Conservation (phyloP, 192 early-diverging fungal species). For the Coemansia sp. region DNA sequence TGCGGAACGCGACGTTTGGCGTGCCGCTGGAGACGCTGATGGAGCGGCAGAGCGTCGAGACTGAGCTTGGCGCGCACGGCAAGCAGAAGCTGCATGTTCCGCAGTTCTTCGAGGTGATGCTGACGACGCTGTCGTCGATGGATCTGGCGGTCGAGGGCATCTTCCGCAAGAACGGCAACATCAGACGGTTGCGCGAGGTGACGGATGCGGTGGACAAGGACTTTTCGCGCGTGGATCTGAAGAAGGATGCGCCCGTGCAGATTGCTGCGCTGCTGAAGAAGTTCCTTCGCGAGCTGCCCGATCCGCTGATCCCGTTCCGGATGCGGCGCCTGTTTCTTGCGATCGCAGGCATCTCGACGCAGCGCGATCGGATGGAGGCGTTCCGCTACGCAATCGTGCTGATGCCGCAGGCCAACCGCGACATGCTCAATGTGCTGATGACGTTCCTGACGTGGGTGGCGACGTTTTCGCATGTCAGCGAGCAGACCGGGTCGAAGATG, state of each 20-base stretch:
- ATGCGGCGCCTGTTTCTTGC: conserved; percentile 83
- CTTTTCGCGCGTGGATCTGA: conserved; percentile 67
- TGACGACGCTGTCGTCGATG: conserved; percentile 71
- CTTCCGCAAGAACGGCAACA: conserved; percentile 98
- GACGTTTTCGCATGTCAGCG: conserved; percentile 66
- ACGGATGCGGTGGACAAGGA: conserved; percentile 85
- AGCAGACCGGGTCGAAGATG: conserved; percentile 88
- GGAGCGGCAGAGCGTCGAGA: conserved; percentile 81
- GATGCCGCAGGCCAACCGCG: conserved; percentile 87
- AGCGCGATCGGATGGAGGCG: conserved; percentile 60
- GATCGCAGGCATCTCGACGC: conserved; percentile 67
- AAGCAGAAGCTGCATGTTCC: conserved; percentile 73
- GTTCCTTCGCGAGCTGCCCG: conserved; percentile 93
- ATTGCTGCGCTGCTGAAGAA: conserved; percentile 95
- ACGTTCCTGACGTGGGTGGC: conserved; percentile 88
- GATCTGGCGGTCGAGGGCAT: conserved; percentile 88
- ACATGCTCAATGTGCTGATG: conserved; percentile 88
- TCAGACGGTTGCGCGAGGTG: conserved; percentile 82
- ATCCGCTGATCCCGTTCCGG: conserved; percentile 89
- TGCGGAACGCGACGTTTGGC: conserved; percentile 84
- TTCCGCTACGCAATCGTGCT: conserved; percentile 82
- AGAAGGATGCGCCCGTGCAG: conserved; percentile 80
- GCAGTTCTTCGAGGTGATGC: conserved; percentile 79
- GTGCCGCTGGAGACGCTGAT: conserved; percentile 82
- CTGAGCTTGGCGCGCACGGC: conserved; percentile 67